Evolutionary conservation across 352 stramenopile genomes (phyloP).

Genomic region (Globisporangium iwayamae): DNA sequence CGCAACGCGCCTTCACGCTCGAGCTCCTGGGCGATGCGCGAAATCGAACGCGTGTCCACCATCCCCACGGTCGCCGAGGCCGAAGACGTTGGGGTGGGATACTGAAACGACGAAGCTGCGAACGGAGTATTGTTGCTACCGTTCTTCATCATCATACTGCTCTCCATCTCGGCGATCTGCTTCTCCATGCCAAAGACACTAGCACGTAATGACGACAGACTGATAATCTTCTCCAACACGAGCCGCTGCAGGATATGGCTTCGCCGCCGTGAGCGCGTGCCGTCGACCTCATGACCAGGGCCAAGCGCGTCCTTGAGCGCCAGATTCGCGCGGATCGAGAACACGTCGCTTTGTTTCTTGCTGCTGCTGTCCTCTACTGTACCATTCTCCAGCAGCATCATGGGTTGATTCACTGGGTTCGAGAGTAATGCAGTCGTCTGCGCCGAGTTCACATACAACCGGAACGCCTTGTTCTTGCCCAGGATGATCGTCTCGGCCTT

Average conservation of each 20-base stretch:
- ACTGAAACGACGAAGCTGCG: not conserved
- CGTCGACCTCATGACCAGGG: conserved; percentile 43
- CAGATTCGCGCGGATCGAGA: conserved; percentile 46
- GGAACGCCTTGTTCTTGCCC: conserved; percentile 81
- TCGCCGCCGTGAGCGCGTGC: conserved; percentile 50
- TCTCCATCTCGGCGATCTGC: conserved; percentile 12
- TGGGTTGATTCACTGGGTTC: not conserved
- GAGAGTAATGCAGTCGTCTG: conserved; percentile 3
- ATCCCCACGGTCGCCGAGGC: conserved; percentile 38
- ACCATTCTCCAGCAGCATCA: conserved; percentile 11
- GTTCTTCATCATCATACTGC: not conserved
- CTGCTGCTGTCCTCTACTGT: conserved; percentile 1
- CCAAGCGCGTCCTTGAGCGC: conserved; percentile 60
- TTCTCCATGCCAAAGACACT: conserved; percentile 79
- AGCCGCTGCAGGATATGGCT: conserved; percentile 65
- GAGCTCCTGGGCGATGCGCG: conserved; percentile 60
- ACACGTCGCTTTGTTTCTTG: conserved; percentile 18
- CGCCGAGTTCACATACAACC: conserved; percentile 39
- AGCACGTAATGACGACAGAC: conserved; percentile 65
- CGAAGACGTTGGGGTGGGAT: not conserved
- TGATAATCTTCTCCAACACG: conserved; percentile 70
- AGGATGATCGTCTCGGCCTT: conserved; percentile 72
- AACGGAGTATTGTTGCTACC: not conserved
- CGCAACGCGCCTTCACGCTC: conserved; percentile 46
- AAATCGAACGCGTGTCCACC: conserved; percentile 69